phyloP scores from a whole-genome alignment of 2,329 filamentous ascomycete species.

The Fusarium sp. region DNA sequence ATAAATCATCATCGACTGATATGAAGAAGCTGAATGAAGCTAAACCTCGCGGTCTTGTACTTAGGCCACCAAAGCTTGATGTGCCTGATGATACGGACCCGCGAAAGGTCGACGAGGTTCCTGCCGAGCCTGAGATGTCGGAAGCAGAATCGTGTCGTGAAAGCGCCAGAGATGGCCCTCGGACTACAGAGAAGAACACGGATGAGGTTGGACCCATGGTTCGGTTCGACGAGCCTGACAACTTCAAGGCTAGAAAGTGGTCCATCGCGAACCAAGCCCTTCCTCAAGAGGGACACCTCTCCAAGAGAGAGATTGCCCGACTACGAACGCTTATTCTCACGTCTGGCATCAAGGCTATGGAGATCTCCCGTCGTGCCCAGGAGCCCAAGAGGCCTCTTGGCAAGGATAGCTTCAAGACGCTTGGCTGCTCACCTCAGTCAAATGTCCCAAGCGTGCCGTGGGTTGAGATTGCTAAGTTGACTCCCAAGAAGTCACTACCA shows the following conservation, averaged over 20 bases:
- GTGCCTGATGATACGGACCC: constrained; percentile 53
- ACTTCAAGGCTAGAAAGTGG: constrained; percentile 55
- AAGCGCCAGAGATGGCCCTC: constrained; percentile 43
- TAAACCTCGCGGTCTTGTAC: constrained; percentile 55
- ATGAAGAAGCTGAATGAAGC: constrained; percentile 43
- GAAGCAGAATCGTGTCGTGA: constrained; percentile 51
- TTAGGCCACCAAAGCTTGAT: constrained; percentile 60
- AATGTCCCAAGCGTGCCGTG: constrained; percentile 47
- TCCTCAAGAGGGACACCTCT: constrained; percentile 54
- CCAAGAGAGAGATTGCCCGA: constrained; percentile 79
- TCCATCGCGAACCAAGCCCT: constrained; percentile 57
- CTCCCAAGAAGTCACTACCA: constrained; percentile 47
- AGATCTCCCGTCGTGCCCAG: constrained; percentile 73
- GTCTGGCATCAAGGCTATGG: constrained; percentile 88
- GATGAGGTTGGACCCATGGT: constrained; percentile 47
- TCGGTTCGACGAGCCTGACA: constrained; percentile 36
- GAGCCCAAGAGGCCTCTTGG: constrained; percentile 52
- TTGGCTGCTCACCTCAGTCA: constrained; percentile 36
- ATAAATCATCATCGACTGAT: constrained; percentile 28
- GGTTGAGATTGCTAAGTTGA: constrained; percentile 55
- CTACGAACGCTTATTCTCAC: constrained; percentile 77
- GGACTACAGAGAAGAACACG: constrained; percentile 49
- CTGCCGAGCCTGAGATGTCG: constrained; percentile 49
- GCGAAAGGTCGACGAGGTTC: constrained; percentile 35
- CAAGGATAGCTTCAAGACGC: constrained; percentile 25